phyloP scores from a whole-genome alignment of 1,284 basidiomycete genomes.

The Marasmius tenuissimus region DNA sequence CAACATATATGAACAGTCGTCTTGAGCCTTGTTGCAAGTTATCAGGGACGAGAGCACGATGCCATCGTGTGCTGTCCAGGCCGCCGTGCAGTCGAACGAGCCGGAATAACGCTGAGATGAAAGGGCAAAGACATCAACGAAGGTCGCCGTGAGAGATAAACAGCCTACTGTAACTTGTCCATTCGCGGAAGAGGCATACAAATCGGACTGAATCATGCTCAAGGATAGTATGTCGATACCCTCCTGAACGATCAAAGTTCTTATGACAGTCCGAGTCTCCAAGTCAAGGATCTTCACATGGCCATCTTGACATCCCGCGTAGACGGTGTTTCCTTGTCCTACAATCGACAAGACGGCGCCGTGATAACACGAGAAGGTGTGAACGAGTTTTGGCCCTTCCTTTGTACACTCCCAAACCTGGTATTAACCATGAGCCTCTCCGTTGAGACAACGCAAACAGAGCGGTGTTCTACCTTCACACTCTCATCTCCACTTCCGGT shows the following conservation, averaged over 20 bases:
- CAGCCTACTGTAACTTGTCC: slow-evolving; percentile 69
- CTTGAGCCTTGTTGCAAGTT: slow-evolving; percentile 31
- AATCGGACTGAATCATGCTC: slow-evolving; percentile 70
- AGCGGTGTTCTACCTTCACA: slow-evolving; percentile 62
- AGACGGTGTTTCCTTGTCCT: slow-evolving; percentile 78
- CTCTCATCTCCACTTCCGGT: slow-evolving; percentile 90
- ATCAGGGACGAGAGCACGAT: slow-evolving; percentile 81
- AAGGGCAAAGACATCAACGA: slow-evolving; percentile 5
- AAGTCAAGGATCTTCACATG: slow-evolving; percentile 91
- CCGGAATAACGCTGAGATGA: slow-evolving; percentile 69
- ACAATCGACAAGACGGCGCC: slow-evolving; percentile 82
- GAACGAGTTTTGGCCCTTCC: slow-evolving; percentile 44
- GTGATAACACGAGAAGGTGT: slow-evolving; percentile 64
- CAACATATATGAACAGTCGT: slow-evolving; percentile 41
- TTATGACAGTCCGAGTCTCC: slow-evolving; percentile 83
- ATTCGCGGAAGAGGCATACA: slow-evolving; percentile 84
- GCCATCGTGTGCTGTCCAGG: slow-evolving; percentile 79
- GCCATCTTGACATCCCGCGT: slow-evolving; percentile 92
- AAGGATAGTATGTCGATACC: slow-evolving; percentile 80
- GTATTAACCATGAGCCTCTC: background rate
- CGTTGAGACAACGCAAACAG: background rate
- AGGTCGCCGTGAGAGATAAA: background rate
- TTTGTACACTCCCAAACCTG: slow-evolving; percentile 76
- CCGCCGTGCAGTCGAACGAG: slow-evolving; percentile 80
- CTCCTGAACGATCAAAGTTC: slow-evolving; percentile 87